Evolutionary conservation across 1,284 basidiomycete genomes (phyloP).

Genomic region (Moesziomyces globuligerus): DNA sequence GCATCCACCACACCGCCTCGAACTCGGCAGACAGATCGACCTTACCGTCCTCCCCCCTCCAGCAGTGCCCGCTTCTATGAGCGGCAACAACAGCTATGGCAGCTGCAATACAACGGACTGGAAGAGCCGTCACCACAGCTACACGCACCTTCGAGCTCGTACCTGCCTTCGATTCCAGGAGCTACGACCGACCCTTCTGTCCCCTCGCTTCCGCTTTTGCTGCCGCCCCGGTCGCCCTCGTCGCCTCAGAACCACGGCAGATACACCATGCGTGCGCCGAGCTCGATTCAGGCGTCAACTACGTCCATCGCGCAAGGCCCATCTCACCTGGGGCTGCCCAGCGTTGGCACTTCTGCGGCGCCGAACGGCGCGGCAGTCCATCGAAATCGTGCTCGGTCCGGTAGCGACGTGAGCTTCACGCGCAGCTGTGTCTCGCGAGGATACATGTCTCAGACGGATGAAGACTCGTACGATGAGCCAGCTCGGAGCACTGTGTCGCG

Average conservation of each 20-base stretch:
- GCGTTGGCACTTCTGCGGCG: conserved; percentile 21
- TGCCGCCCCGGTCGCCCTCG: not conserved
- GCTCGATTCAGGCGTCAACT: not conserved
- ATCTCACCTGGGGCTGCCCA: conserved; percentile 11
- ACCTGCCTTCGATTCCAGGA: not conserved
- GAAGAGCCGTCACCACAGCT: not conserved
- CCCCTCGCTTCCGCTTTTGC: not conserved
- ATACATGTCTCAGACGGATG: conserved; percentile 20
- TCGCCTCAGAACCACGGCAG: not conserved
- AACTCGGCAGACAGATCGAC: conserved; percentile 16
- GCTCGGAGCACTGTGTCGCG: no score
- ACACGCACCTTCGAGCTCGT: conserved; percentile 1
- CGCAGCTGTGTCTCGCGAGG: conserved; percentile 31
- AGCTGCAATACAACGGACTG: conserved; percentile 10
- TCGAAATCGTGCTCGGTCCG: conserved; percentile 18
- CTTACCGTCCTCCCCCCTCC: conserved; percentile 42
- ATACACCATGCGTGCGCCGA: not conserved
- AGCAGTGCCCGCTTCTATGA: conserved; percentile 41
- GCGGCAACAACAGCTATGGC: conserved; percentile 36
- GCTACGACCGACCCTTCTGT: not conserved
- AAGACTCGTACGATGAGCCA: conserved; percentile 12
- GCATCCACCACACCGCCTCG: conserved; percentile 19
- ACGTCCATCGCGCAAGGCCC: conserved; percentile 1
- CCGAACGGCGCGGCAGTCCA: conserved; percentile 4
- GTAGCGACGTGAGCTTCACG: conserved; percentile 43